Percentiles rank a stretch among this genome's conserved stretches.
Evolutionary conservation across 768 basidiomycete species (phyloP).

Genomic region (Pleurotus tuoliensis): DNA sequence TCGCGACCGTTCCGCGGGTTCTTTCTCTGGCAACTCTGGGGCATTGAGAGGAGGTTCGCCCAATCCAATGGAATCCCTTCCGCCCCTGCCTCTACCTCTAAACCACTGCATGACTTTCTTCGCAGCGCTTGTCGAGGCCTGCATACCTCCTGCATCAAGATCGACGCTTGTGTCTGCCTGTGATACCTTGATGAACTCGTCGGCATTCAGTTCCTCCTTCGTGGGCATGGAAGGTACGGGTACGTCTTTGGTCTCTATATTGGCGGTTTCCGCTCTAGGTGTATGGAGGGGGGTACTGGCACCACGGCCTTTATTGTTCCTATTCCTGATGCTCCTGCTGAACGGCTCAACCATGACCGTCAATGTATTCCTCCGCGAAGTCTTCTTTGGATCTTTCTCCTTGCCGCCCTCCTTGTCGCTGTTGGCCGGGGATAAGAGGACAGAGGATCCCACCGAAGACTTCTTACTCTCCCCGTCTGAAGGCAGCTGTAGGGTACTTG

Average conservation of each 20-base stretch:
- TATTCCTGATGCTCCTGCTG: constrained; percentile 48
- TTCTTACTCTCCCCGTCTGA: constrained; percentile 11
- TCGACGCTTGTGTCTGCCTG: constrained; percentile 27
- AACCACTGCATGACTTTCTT: constrained; percentile 99
- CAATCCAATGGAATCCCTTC: constrained; percentile 32
- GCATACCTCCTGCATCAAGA: constrained; percentile 31
- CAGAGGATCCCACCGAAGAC: constrained; percentile 11
- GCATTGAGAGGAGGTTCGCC: constrained; percentile 19
- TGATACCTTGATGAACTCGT: constrained; percentile 12
- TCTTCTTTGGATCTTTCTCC: constrained; percentile 41
- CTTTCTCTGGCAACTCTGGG: constrained; percentile 8
- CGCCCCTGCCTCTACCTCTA: constrained; percentile 61
- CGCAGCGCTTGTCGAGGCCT: constrained; percentile 82
- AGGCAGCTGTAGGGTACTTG: constrained; percentile 5
- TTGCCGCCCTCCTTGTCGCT: constrained; percentile 19
- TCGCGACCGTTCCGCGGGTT: constrained; percentile 10
- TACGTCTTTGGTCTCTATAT: constrained; percentile 6
- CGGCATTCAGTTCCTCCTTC: constrained; percentile 13
- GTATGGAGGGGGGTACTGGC: constrained; percentile 24
- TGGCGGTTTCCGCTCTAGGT: constrained; percentile 21
- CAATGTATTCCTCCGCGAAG: constrained; percentile 74
- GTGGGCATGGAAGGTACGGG: constrained; percentile 9
- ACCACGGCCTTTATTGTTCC: constrained; percentile 28
- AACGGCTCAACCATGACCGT: constrained; percentile 85
- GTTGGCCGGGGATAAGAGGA: constrained; percentile 22